Conservation (phyloP, 2,329 filamentous ascomycete genomes). For the Epichloe sylvatica region DNA sequence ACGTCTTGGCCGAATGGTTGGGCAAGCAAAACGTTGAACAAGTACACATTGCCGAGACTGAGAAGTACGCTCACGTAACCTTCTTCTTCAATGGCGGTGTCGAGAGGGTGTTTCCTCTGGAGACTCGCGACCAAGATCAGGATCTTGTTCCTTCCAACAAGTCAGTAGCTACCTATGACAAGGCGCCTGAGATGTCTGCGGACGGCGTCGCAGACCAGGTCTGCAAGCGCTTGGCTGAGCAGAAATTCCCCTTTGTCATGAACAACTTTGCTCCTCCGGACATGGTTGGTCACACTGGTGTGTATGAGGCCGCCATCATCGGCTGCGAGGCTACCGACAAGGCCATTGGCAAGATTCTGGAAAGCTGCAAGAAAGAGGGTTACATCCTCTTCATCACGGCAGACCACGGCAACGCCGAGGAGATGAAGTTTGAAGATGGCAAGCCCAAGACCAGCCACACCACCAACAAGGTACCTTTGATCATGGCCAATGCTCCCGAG, state of each 20-base stretch:
- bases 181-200: constrained; percentile 91
- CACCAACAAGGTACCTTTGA: constrained; percentile 90
- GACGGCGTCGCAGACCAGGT: constrained; percentile 82
- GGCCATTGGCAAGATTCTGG: constrained; percentile 84
- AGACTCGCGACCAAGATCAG: constrained; percentile 72
- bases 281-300: constrained; percentile 98
- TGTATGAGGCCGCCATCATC: constrained; percentile 85
- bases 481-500: constrained; percentile 93
- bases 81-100: constrained; percentile 99
- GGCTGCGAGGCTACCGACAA: constrained; percentile 79
- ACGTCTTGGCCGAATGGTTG: constrained; percentile 96
- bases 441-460: constrained; percentile 98
- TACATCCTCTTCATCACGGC: constrained; percentile 93
- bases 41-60: constrained; percentile 93
- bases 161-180: constrained; percentile 82
- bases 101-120: constrained; percentile 87
- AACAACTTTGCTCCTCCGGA: constrained; percentile 99
- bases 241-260: constrained; percentile 93
- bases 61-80: constrained; percentile 98
- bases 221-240: constrained; percentile 69
- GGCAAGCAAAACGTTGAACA: constrained; percentile 80
- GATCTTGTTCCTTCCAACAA: constrained; percentile 78
- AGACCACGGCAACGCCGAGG: constrained; percentile 96
- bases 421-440: constrained; percentile 94
- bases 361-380: constrained; percentile 82